Percentiles rank a stretch among this genome's conserved stretches.
Evolutionary conservation across 805 yeast genomes (phyloP).

Genomic region (Maudiozyma barnettii): DNA sequence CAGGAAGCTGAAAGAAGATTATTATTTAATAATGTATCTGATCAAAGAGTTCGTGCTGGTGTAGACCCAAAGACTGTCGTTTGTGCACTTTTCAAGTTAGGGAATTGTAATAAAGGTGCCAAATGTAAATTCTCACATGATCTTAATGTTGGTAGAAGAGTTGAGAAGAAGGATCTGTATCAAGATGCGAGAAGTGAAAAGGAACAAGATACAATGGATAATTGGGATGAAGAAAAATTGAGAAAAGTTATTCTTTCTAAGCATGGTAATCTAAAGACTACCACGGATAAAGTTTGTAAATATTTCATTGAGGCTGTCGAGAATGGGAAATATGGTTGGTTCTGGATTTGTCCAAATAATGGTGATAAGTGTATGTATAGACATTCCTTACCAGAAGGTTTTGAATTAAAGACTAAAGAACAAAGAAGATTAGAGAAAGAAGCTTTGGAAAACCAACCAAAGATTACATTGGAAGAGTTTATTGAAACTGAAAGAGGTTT

Average conservation of each 20-base stretch:
- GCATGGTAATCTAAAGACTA: constrained; percentile 89
- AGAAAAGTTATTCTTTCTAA: constrained; percentile 78
- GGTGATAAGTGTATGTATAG: constrained; percentile 88
- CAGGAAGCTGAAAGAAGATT: constrained; percentile 84
- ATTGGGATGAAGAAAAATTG: constrained; percentile 94
- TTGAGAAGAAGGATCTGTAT: constrained; percentile 83
- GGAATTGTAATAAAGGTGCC: constrained; percentile 71
- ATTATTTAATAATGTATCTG: constrained; percentile 55
- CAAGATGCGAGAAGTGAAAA: constrained; percentile 70
- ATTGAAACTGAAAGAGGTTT: constrained; percentile 86
- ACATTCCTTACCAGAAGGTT: constrained; percentile 95
- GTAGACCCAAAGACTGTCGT: constrained; percentile 93
- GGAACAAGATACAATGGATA: constrained; percentile 83
- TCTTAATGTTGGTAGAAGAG: constrained; percentile 73
- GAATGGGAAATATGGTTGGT: constrained; percentile 97
- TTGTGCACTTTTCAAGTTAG: constrained; percentile 82
- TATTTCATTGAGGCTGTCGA: constrained; percentile 94
- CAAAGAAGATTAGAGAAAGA: constrained; percentile 82
- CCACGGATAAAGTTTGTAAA: constrained; percentile 93
- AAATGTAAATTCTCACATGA: constrained; percentile 93
- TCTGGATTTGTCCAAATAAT: constrained; percentile 94
- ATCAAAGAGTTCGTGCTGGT: constrained; percentile 89
- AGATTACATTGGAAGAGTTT: constrained; percentile 91
- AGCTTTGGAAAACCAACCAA: constrained; percentile 76
- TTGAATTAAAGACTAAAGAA: constrained; percentile 92